Evolutionary conservation across 306 rosid genomes (phyloP), one percentile per base, ranked within the genome.

Genomic region (Cicer bijugum): DNA sequence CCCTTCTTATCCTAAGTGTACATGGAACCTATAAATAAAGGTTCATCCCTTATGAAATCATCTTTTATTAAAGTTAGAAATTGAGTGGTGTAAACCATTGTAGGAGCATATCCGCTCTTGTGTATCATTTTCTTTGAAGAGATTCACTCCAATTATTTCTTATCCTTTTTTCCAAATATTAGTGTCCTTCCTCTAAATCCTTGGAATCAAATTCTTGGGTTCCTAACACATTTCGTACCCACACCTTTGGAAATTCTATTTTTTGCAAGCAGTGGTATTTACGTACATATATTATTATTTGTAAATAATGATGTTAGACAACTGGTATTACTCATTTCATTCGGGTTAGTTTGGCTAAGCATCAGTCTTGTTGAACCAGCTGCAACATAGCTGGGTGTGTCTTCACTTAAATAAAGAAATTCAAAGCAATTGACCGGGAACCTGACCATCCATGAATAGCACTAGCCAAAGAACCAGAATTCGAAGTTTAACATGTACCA

Each of bases 371-470:
- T 14, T 39, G 69, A 39, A 63, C 50, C 50, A 17, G 35, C n/a
- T 63, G 48, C 20, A 15, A 40, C 66, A 33, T 48, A 6, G 43
- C 9, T 12, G 8, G 17, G 53, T 12, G 53, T n/a, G 17, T 48
- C 17, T 48, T 12, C 17, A 48, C 53, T 48, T 48, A 48, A n/a
- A 48, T 48, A 12, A 46, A 58, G 43, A 58, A 58, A 33, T 33
- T 59, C 66, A 33, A 35, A 59, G 43, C 16, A 12, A 59, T 12
- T 33, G 66, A 33, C 66, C 9, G 19, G 44, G 44, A 33, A 59
- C 66, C 44, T 35, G 17, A 35, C 66, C 44, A 59, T 59, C 53
- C 53, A 47, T 12, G 52, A 47, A 47, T 47, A 12, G 16, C 52
- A 47, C 0, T 47, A 47, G 16, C 16, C 52, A 47, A 47, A 5